phyloP scores from a whole-genome alignment of 1,284 basidiomycete genomes.

The Wolfiporia cocos region DNA sequence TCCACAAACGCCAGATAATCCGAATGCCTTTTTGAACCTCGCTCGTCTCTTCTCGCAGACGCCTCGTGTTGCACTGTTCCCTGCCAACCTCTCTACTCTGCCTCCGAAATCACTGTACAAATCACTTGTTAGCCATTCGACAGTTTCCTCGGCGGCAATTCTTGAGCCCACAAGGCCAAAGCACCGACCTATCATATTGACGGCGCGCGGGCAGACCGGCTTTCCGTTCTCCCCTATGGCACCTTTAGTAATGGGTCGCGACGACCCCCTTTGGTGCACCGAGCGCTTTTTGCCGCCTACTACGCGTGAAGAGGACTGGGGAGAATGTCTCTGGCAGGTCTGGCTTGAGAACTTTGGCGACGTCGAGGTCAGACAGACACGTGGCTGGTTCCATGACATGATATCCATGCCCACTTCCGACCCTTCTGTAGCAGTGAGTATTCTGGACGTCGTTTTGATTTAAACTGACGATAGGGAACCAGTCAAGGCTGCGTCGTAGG shows the following conservation, averaged over 20 bases:
- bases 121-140: conserved; percentile 13
- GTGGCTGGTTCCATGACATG: conserved; percentile 16
- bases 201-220: conserved; percentile 23
- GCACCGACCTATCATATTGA: conserved; percentile 22
- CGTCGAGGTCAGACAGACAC: conserved; percentile 22
- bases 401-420: conserved; percentile 2
- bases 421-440: conserved; percentile 10
- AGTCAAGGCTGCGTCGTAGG: conserved; percentile 36
- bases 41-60: conserved; percentile 55
- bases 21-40: conserved; percentile 56
- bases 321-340: conserved; percentile 64
- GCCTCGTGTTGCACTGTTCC: conserved; percentile 44
- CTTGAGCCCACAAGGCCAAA: conserved; percentile 2
- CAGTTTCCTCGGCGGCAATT: conserved; percentile 10
- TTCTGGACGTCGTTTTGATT: not conserved
- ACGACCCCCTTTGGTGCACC: conserved; percentile 55
- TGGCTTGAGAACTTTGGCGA: conserved; percentile 49
- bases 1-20: conserved; percentile 31
- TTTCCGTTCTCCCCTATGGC: conserved; percentile 34
- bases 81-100: conserved; percentile 31
- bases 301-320: conserved; percentile 49
- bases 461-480: too few relatives aligned
- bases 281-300: conserved; percentile 46
- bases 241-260: conserved; percentile 41
- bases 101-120: conserved; percentile 23